Percentiles rank a stretch among this genome's conserved stretches.
Evolutionary conservation across 306 rosid genomes (phyloP).

Genomic region (Casuarina glauca): DNA sequence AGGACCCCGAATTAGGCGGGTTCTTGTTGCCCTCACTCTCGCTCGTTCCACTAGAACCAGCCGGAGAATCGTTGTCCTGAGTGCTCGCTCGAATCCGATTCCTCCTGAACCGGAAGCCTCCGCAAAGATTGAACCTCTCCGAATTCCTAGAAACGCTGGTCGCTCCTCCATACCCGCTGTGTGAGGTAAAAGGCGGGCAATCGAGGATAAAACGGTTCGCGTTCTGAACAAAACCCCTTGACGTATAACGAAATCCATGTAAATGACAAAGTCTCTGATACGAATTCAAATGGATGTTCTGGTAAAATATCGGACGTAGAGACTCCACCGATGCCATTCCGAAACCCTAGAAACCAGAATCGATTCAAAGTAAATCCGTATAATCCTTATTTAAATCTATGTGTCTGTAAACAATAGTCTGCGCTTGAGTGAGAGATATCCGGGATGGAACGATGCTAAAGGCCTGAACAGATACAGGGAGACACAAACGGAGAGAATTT

Average conservation of each 20-base stretch:
- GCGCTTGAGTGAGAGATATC: constrained; percentile 26
- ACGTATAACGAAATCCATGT: constrained; percentile 38
- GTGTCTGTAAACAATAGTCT: neutral
- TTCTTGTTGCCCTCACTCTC: constrained; percentile 57
- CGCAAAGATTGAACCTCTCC: constrained; percentile 55
- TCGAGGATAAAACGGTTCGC: constrained; percentile 41
- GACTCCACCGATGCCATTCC: constrained; percentile 68
- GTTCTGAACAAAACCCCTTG: constrained; percentile 41
- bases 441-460: constrained; percentile 27
- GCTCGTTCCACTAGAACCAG: constrained; percentile 56
- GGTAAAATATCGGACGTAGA: constrained; percentile 50
- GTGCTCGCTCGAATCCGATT: constrained; percentile 45
- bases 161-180: constrained; percentile 32
- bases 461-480: constrained; percentile 10
- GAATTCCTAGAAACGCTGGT: constrained; percentile 24
- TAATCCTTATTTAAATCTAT: neutral
- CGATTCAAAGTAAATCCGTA: neutral
- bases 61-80: constrained; percentile 69
- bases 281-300: constrained; percentile 46
- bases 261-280: constrained; percentile 41
- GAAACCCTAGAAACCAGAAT: constrained; percentile 25
- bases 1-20: constrained; percentile 47
- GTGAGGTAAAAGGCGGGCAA: constrained; percentile 33
- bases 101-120: constrained; percentile 36
- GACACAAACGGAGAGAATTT: constrained; percentile 23